Evolutionary conservation across 371 early-diverging fungal species (phyloP).

Genomic region (Mortierella sp.): DNA sequence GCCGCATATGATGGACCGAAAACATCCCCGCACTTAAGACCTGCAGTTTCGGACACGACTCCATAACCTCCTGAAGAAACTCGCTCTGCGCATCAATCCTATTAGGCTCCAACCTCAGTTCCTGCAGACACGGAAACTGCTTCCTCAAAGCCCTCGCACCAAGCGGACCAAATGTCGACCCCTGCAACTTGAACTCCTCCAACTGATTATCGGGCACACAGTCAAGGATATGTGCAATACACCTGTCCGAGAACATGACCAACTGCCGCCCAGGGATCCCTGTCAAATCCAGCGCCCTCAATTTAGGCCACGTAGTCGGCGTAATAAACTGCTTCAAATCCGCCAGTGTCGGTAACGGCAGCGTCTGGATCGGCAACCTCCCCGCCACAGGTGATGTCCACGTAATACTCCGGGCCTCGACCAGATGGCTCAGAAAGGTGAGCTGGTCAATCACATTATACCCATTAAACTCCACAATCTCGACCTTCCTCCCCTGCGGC

Average conservation of each 20-base stretch:
- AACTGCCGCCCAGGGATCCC: neutral
- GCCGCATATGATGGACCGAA: neutral
- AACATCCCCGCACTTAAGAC: neutral
- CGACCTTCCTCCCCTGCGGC: neutral
- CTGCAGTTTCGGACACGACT: neutral
- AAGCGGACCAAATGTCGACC: neutral
- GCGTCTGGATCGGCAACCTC: neutral
- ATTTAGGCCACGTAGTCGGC: neutral
- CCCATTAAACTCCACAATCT: neutral
- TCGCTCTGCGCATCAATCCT: neutral
- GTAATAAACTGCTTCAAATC: slow-evolving; percentile 1
- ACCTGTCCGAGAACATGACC: slow-evolving; percentile 2
- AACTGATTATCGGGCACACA: neutral
- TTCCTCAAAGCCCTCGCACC: neutral
- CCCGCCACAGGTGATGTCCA: slow-evolving; percentile 2
- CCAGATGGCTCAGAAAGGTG: slow-evolving; percentile 1
- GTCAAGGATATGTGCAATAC: neutral
- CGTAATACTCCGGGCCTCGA: neutral
- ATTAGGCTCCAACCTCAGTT: neutral
- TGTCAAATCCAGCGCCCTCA: neutral
- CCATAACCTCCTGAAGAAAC: slow-evolving; percentile 1
- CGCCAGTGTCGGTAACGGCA: neutral
- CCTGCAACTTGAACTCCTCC: neutral
- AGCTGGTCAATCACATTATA: slow-evolving; percentile 8
- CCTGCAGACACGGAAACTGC: neutral